phyloP scores from a whole-genome alignment of 2,329 filamentous ascomycete genomes.

The Graphilbum fragrans region DNA sequence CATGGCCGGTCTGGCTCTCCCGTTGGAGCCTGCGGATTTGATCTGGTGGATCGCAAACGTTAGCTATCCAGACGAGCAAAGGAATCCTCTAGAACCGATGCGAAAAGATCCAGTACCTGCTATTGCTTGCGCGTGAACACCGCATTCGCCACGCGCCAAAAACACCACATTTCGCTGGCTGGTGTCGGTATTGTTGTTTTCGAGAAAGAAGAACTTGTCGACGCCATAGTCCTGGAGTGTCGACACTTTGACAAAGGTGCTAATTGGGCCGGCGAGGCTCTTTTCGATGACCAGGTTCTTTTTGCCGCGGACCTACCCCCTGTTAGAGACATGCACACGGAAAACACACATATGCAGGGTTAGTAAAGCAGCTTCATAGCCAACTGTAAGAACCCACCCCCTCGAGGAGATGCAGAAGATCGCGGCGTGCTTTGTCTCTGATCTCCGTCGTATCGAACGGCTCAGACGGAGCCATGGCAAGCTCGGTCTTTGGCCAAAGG shows the following conservation, averaged over 20 bases:
- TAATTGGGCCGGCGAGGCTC: constrained; percentile 77
- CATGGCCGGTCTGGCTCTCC: constrained; percentile 81
- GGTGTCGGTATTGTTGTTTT: constrained; percentile 89
- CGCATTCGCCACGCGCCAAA: constrained; percentile 80
- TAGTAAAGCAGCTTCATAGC: too few relatives aligned
- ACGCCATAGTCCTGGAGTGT: constrained; percentile 95
- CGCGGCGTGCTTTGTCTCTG: constrained; percentile 71
- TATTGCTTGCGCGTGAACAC: constrained; percentile 70
- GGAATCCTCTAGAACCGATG: not conserved
- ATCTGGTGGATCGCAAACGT: constrained; percentile 36
- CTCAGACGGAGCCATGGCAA: constrained; percentile 52
- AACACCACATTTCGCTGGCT: constrained; percentile 94
- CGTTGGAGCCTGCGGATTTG: constrained; percentile 84
- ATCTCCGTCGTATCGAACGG: constrained; percentile 66
- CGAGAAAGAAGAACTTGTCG: constrained; percentile 92
- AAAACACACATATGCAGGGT: too few relatives aligned
- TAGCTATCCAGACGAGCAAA: not conserved
- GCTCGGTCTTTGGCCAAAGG: not conserved
- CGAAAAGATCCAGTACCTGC: constrained; percentile 63
- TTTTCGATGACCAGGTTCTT: constrained; percentile 95
- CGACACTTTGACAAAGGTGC: constrained; percentile 87
- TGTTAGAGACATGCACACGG: constrained; percentile 5
- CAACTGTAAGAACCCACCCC: constrained; percentile 65
- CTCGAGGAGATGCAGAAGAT: constrained; percentile 84
- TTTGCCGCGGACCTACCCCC: constrained; percentile 77